Evolutionary conservation across 192 early-diverging fungal species (phyloP).

Genomic region (Mortierella hygrophila): DNA sequence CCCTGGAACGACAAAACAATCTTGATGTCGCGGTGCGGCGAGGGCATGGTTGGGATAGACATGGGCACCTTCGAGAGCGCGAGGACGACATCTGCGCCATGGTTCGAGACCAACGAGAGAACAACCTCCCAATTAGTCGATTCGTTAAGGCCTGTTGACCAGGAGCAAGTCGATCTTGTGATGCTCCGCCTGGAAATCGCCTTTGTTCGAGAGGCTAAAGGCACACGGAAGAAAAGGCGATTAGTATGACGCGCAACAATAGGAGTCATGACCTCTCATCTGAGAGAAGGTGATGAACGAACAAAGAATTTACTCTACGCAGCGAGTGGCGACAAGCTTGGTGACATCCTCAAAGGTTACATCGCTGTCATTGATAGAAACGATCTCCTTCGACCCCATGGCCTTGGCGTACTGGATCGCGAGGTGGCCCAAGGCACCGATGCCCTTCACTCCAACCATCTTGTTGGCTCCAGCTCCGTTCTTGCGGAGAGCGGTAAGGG

Average conservation of each 20-base stretch:
- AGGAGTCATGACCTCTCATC: background rate
- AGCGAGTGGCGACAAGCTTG: constrained; percentile 67
- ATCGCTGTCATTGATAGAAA: constrained; percentile 63
- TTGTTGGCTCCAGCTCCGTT: constrained; percentile 58
- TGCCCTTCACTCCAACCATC: constrained; percentile 71
- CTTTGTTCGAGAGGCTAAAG: background rate
- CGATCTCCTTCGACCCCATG: constrained; percentile 59
- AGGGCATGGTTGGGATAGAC: constrained; percentile 20
- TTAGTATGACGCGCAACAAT: background rate
- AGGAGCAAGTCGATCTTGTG: constrained; percentile 36
- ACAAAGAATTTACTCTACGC: constrained; percentile 21
- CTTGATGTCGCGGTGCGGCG: constrained; percentile 45
- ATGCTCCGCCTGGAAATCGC: background rate
- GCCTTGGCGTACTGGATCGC: constrained; percentile 73
- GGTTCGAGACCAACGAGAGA: constrained; percentile 58
- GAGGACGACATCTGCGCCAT: constrained; percentile 69
- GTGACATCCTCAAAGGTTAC: constrained; percentile 65
- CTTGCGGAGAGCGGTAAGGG: constrained; percentile 66
- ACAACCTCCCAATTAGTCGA: constrained; percentile 59
- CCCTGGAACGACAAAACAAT: constrained; percentile 74
- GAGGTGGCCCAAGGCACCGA: constrained; percentile 79
- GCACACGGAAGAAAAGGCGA: background rate
- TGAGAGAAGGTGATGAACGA: background rate
- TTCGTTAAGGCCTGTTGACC: constrained; percentile 29
- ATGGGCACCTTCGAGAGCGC: constrained; percentile 21